Percentiles rank a stretch among this genome's conserved stretches.
Evolutionary conservation across 306 rosid genomes (phyloP).

Genomic region (Castanopsis chinensis): DNA sequence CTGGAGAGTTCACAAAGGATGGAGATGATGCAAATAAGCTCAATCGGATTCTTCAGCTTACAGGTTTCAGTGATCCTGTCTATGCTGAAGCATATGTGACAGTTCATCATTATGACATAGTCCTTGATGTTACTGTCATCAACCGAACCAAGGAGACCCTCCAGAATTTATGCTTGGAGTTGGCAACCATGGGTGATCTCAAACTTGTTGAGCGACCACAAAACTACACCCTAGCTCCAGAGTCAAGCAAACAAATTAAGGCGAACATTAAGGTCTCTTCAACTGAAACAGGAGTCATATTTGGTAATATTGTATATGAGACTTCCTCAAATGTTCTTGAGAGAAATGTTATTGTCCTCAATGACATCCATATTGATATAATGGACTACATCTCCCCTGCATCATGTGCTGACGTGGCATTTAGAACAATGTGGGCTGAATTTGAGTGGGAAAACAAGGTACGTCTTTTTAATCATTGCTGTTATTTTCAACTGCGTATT

Average conservation of each 20-base stretch:
- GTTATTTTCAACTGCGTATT: neutral
- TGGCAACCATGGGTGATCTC: constrained; percentile 99
- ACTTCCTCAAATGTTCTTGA: constrained; percentile 88
- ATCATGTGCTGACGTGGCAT: constrained; percentile 84
- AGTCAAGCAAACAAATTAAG: constrained; percentile 93
- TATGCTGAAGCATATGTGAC: constrained; percentile 99
- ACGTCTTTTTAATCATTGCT: constrained; percentile 1
- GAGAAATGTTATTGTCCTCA: constrained; percentile 90
- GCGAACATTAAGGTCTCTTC: constrained; percentile 99
- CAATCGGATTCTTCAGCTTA: constrained; percentile 97
- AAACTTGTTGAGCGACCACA: constrained; percentile 99
- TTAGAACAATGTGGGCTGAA: constrained; percentile 99
- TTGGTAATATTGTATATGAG: constrained; percentile 96
- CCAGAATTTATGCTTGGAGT: constrained; percentile 96
- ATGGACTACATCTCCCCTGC: constrained; percentile 99
- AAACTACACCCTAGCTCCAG: constrained; percentile 96
- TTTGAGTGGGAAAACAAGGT: constrained; percentile 99
- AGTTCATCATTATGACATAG: constrained; percentile 95
- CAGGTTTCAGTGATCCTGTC: constrained; percentile 99
- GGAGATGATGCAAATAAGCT: constrained; percentile 89
- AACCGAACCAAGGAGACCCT: constrained; percentile 96
- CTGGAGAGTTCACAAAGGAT: constrained; percentile 94
- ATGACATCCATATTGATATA: constrained; percentile 98
- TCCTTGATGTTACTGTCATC: constrained; percentile 95
- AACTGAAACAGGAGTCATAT: constrained; percentile 95